Conservation (phyloP, 192 early-diverging fungal species). For the Entophlyctis helioformis region DNA sequence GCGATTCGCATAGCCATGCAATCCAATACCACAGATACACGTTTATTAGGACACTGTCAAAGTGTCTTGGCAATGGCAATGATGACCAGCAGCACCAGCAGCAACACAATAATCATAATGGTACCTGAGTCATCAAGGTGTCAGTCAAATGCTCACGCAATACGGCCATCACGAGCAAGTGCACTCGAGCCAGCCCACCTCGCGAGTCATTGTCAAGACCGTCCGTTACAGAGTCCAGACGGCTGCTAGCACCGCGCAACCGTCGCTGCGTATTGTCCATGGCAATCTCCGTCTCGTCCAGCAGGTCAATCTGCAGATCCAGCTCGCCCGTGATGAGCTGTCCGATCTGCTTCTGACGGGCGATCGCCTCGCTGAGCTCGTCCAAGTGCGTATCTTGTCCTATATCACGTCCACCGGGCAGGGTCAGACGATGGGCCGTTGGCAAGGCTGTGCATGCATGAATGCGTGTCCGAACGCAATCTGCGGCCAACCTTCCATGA, state of each 20-base stretch:
- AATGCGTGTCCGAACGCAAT: neutral
- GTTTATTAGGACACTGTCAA: too few species aligned
- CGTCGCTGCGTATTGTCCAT: conserved; percentile 43
- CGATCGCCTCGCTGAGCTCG: conserved; percentile 40
- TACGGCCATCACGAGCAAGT: neutral
- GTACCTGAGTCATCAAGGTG: neutral
- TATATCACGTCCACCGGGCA: too few species aligned
- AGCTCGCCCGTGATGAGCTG: conserved; percentile 65
- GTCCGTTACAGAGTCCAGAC: conserved; percentile 36
- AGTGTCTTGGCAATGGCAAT: too few species aligned
- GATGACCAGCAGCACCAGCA: conserved; percentile 9
- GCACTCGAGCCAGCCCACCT: neutral
- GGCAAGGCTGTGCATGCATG: too few species aligned
- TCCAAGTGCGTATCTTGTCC: conserved; percentile 69
- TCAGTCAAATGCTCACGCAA: neutral
- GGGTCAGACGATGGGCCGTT: too few species aligned
- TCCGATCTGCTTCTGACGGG: conserved; percentile 59
- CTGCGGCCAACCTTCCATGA: conserved; percentile 45
- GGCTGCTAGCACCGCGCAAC: too few species aligned
- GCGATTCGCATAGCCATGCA: too few species aligned
- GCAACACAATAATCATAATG: conserved; percentile 8
- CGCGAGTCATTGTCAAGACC: neutral
- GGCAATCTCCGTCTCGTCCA: conserved; percentile 59
- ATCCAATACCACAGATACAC: too few species aligned
- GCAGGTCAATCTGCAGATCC: conserved; percentile 51